Base-by-base conservation (phyloP, 2,329 filamentous ascomycete genomes). In the Trichoderma brevicompactum region DNA sequence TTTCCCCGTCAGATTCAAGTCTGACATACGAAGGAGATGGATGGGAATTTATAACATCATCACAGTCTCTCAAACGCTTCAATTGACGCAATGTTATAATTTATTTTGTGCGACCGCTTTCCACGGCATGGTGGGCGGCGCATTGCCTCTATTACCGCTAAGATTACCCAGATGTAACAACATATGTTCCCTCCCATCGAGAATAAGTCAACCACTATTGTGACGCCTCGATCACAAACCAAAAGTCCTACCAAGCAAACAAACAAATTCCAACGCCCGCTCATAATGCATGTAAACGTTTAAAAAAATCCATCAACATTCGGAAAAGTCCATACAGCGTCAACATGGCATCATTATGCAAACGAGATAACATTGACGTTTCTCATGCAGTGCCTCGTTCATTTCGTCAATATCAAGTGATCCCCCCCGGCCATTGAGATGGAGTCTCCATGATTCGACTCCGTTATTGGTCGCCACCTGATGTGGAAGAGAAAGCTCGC, bases 231-330 rank as follows among this genome's bases (percentile, higher is more conserved):
- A 53, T 28, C 15, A n/a, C 28, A 62, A 36, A n/a, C 59, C 59
- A 38, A 62, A 23, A n/a, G 28, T 19, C 46, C 40, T 54, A 41
- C 13, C 41, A 64, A 48, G 40, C 43, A 52, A 41, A 46, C 12
- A 58, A 55, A 56, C 15, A 36, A 23, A 44, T 15, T 34, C 54
- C 63, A 65, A 60, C 63, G 63, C 63, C 63, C 53, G 63, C 55
- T 65, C 54, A 40, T 60, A 65, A 65, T 60, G 63, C 63, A 65
- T 59, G 40, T 44, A 53, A 36, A 56, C 34, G 46, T 36, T 49
- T 65, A 54, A 49, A 40, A 15, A 28, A 44, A 28, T 59, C 32
- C 48, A 61, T 43, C 58, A 50, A 55, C 52, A 43, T 44, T 41
- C 48, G 38, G n/a, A n/a, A 46, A 62, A 17, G 36, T 12, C 49